These are phyloP conservation scores for Globisporangium iwayamae DNA, from an alignment of 352 stramenopile species.

Conservation along the genomic window DNA sequence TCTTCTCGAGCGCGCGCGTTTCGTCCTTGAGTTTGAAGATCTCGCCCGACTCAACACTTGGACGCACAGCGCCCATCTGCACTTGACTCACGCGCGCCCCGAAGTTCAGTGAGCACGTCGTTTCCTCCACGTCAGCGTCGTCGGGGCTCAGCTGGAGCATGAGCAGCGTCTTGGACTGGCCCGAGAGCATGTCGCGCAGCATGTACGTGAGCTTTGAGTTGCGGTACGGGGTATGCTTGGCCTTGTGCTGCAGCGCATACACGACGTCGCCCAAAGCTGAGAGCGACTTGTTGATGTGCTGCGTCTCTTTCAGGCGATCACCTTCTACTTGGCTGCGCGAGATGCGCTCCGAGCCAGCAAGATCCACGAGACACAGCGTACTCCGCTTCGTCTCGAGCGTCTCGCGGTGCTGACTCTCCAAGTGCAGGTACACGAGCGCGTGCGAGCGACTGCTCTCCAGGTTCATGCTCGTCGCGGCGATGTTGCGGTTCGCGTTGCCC, in stretches of 20 bases:
- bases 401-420: conserved; percentile 68
- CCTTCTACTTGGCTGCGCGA: conserved; percentile 79
- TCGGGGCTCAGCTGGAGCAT: conserved; percentile 91
- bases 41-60: conserved; percentile 77
- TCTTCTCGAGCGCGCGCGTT: conserved; percentile 41
- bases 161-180: conserved; percentile 90
- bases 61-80: conserved; percentile 78
- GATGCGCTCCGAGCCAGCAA: conserved; percentile 96
- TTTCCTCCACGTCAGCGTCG: conserved; percentile 77
- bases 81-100: conserved; percentile 88
- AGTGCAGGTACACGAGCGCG: conserved; percentile 75
- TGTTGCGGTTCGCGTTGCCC: conserved; percentile 79
- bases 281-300: conserved; percentile 99
- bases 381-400: conserved; percentile 71
- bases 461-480: conserved; percentile 85
- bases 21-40: conserved; percentile 73
- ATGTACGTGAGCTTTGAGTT: conserved; percentile 96
- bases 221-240: conserved; percentile 93
- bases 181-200: conserved; percentile 89
- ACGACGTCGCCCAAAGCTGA: conserved; percentile 97
- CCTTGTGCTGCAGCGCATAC: conserved; percentile 87
- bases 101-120: conserved; percentile 88
- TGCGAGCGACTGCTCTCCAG: conserved; percentile 84
- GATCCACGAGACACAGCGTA: conserved; percentile 96
- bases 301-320: conserved; percentile 93